Conservation (phyloP, 2,329 filamentous ascomycete genomes). For the Trichoderma harzianum region DNA sequence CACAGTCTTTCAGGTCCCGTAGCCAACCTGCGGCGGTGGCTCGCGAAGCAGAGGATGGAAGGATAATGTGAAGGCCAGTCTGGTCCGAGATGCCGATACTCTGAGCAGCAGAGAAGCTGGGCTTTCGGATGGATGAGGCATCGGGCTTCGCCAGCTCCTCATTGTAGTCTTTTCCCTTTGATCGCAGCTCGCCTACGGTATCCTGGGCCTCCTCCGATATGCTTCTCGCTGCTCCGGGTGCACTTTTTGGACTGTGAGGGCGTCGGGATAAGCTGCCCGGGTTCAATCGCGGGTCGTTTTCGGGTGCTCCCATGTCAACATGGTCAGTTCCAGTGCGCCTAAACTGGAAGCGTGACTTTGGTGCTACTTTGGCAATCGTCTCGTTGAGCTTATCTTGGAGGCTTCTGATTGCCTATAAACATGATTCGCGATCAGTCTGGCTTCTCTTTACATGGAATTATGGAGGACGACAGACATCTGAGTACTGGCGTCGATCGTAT, state of each 20-base stretch:
- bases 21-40: slow-evolving; percentile 71
- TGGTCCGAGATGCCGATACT: slow-evolving; percentile 66
- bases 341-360: slow-evolving; percentile 82
- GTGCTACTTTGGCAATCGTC: slow-evolving; percentile 63
- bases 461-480: slow-evolving; percentile 52
- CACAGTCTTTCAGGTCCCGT: slow-evolving; percentile 64
- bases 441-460: background rate
- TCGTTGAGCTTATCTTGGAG: slow-evolving; percentile 75
- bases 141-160: slow-evolving; percentile 47
- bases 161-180: slow-evolving; percentile 52
- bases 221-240: slow-evolving; percentile 18
- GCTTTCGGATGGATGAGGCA: slow-evolving; percentile 49
- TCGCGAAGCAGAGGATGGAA: slow-evolving; percentile 67
- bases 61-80: slow-evolving; percentile 67
- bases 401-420: slow-evolving; percentile 67
- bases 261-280: slow-evolving; percentile 35
- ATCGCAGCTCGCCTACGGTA: slow-evolving; percentile 37
- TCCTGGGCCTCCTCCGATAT: slow-evolving; percentile 30
- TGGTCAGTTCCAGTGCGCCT: slow-evolving; percentile 40
- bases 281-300: slow-evolving; percentile 43
- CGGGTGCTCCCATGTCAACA: slow-evolving; percentile 42
- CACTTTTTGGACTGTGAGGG: slow-evolving; percentile 22
- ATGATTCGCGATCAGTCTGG: background rate
- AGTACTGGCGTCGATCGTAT: slow-evolving; percentile 85
- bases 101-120: slow-evolving; percentile 60